Percentiles rank a stretch among this genome's conserved stretches.
phyloP scores from a whole-genome alignment of 495 filamentous ascomycete genomes.

The Mycothermus thermophilus region DNA sequence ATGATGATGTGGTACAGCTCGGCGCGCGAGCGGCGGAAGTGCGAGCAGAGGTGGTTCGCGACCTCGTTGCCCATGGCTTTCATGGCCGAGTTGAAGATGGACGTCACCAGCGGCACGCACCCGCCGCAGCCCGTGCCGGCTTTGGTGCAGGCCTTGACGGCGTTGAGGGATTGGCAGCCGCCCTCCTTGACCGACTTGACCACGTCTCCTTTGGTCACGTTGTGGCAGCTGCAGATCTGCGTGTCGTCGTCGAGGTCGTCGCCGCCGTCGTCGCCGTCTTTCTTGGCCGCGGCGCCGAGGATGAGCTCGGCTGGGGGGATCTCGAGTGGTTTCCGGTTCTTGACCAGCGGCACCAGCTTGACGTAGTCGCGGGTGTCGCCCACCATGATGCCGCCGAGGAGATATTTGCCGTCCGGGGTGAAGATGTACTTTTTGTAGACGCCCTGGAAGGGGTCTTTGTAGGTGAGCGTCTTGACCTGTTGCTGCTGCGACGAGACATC shows the following conservation, averaged over 20 bases:
- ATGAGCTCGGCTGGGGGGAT: constrained; percentile 83
- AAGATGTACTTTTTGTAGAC: constrained; percentile 97
- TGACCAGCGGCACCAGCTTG: constrained; percentile 89
- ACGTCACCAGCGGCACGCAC: constrained; percentile 83
- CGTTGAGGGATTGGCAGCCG: constrained; percentile 69
- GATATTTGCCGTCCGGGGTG: constrained; percentile 80
- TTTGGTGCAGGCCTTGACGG: constrained; percentile 89
- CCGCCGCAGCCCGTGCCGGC: constrained; percentile 91
- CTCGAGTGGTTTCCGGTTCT: constrained; percentile 69
- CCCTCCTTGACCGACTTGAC: constrained; percentile 62
- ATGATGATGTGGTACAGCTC: constrained; percentile 86
- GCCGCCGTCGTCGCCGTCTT: constrained; percentile 54
- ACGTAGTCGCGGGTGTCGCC: constrained; percentile 91
- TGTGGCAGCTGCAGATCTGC: constrained; percentile 93
- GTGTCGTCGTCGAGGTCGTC: constrained; percentile 57
- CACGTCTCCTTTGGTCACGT: constrained; percentile 82
- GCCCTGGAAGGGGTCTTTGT: constrained; percentile 86
- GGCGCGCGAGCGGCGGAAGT: constrained; percentile 75
- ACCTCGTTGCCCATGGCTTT: constrained; percentile 80
- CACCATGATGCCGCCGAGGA: constrained; percentile 97
- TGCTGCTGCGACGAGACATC: constrained; percentile 37
- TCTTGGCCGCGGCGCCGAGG: constrained; percentile 49
- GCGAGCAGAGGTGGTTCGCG: constrained; percentile 74
- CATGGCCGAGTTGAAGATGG: constrained; percentile 92
- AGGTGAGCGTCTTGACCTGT: constrained; percentile 73